Base-by-base conservation (phyloP, 306 rosid species). In the Clitoria ternatea region DNA sequence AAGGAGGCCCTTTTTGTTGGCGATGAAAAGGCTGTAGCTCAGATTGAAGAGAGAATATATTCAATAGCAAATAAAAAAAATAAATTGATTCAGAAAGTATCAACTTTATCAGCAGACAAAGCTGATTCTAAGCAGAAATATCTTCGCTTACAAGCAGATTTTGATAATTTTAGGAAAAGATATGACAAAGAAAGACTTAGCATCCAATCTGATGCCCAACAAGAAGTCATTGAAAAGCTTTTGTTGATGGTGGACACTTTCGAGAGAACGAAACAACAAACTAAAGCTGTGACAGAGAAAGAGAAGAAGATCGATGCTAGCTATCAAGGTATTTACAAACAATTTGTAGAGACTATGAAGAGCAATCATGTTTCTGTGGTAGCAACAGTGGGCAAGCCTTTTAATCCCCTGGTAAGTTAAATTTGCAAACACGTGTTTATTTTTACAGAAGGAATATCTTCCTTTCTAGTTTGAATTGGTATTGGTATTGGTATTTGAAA, bases 321-420 rank as follows among this genome's bases (percentile, higher is more conserved):
- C 76, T 90, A 94, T 81, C 99, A 87, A 81, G 94, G 92, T 55
- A 91, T 94, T 74, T 94, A 94, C 78, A 94, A 89, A 82, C 99
- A 94, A 61, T 91, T 94, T 23, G 97, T 94, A 27, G 99, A 94
- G 83, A 44, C 77, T 54, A 52, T 94, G 92, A 83, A 87, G 82
- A 89, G 89, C 76, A 82, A 86, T 85, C 69, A 43, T 8, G 96
- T 94, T 71, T 77, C 97, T 27, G 83, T 77, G 18, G 81, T 94
- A 18, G 81, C 97, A 53, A 87, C 96, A 4, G 83, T 87, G 24
- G 97, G 97, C 54, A 89, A 85, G 82, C 97, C 90, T 39, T 94
- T 94, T 70, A 92, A 94, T 83, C 99, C 97, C 23, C 66, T 79
- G 35, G 99, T 94, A 81, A 84, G 96, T 78, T 50, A 60, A 26